These are phyloP conservation scores for Diutina pseudorugosa DNA, from an alignment of 1,139 yeast genomes.

Conservation along the genomic window DNA sequence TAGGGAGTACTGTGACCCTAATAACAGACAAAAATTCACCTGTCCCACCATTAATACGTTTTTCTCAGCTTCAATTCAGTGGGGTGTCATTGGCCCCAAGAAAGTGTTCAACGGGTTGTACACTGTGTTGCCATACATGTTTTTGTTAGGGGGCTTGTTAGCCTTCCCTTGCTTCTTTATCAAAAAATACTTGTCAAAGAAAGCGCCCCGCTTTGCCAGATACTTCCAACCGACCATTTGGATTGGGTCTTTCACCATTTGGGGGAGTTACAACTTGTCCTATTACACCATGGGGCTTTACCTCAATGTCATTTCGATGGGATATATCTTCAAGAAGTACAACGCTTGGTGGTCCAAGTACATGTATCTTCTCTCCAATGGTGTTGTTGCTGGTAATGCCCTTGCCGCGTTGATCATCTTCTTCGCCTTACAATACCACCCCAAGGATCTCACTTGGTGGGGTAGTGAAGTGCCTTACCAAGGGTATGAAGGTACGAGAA, in stretches of 20 bases:
- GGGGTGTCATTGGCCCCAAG: slow-evolving; percentile 62
- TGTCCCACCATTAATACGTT: slow-evolving; percentile 37
- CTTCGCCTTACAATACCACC: background rate
- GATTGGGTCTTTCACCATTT: background rate
- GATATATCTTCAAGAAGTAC: background rate
- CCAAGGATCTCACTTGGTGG: slow-evolving; percentile 1
- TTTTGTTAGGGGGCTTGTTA: slow-evolving; percentile 37
- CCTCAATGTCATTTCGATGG: background rate
- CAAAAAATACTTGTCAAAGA: slow-evolving; percentile 10
- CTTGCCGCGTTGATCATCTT: background rate
- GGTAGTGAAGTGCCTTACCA: background rate
- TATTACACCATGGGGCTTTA: slow-evolving; percentile 5
- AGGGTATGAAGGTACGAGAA: background rate
- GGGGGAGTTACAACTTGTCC: slow-evolving; percentile 8
- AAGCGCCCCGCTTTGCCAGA: background rate
- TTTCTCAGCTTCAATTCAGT: slow-evolving; percentile 42
- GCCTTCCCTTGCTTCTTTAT: slow-evolving; percentile 18
- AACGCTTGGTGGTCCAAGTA: background rate
- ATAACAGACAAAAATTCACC: slow-evolving; percentile 28
- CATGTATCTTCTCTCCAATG: background rate
- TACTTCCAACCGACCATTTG: slow-evolving; percentile 3
- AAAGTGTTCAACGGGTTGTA: slow-evolving; percentile 36
- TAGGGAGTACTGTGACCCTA: slow-evolving; percentile 31
- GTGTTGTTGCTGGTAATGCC: slow-evolving; percentile 1
- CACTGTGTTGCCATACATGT: slow-evolving; percentile 37